A percentile compares a stretch with the other conserved stretches of the same genome.
Conservation (phyloP, 73 alveolate genomes). For the Paramecium caudatum region DNA sequence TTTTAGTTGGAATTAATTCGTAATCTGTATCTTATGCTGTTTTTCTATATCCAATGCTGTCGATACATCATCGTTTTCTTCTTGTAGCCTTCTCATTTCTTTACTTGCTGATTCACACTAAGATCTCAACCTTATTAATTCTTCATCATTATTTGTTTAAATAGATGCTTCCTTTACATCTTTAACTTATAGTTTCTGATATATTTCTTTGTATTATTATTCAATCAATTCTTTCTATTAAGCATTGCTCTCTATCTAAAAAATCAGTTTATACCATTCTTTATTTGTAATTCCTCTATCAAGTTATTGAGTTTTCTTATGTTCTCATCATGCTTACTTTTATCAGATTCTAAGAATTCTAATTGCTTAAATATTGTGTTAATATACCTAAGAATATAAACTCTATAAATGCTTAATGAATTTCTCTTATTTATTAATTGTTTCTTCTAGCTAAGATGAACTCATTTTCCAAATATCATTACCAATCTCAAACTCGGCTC, state of each 20-base stretch:
- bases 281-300: conserved; percentile 3
- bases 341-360: conserved; percentile 21
- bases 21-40: not conserved
- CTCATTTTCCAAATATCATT: not conserved
- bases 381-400: conserved; percentile 7
- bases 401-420: not conserved
- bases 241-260: conserved; percentile 8
- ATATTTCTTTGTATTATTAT: not conserved
- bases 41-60: not conserved
- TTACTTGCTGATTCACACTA: not conserved
- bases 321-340: not conserved
- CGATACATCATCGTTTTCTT: too few species aligned
- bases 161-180: too few species aligned
- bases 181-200: too few species aligned
- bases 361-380: not conserved
- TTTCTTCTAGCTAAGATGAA: not conserved
- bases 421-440: conserved; percentile 39
- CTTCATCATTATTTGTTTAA: conserved; percentile 3
- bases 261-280: not conserved
- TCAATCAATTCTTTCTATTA: conserved; percentile 48
- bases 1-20: too few species aligned
- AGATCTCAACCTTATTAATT: not conserved
- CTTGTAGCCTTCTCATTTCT: conserved; percentile 3
- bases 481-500: not conserved
- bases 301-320: not conserved